phyloP scores from a whole-genome alignment of 805 yeast genomes.

The Candida broadrunensis region DNA sequence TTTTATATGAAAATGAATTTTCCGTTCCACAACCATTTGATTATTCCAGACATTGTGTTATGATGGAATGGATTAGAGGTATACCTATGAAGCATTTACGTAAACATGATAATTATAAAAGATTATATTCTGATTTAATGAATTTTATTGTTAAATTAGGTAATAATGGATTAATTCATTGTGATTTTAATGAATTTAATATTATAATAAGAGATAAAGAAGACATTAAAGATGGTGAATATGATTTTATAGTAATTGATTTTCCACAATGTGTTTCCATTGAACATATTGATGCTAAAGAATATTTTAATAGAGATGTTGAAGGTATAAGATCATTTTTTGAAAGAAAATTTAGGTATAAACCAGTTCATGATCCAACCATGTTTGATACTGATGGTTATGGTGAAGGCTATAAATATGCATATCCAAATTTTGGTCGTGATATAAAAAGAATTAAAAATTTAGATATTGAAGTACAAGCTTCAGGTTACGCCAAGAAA shows the following conservation, averaged over 20 bases:
- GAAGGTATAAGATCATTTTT: conserved; percentile 86
- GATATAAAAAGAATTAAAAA: conserved; percentile 68
- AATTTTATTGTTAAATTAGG: conserved; percentile 78
- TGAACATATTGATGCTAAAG: conserved; percentile 84
- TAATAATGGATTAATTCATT: conserved; percentile 87
- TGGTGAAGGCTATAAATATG: conserved; percentile 74
- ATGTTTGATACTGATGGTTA: conserved; percentile 78
- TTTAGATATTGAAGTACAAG: conserved; percentile 84
- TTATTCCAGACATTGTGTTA: conserved; percentile 83
- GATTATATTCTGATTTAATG: conserved; percentile 84
- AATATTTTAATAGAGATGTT: conserved; percentile 88
- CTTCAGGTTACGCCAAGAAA: conserved; percentile 72
- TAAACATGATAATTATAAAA: conserved; percentile 64
- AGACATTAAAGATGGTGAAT: conserved; percentile 45
- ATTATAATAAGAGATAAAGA: conserved; percentile 75
- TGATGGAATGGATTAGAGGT: conserved; percentile 92
- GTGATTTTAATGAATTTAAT: conserved; percentile 97
- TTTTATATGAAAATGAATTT: conserved; percentile 72
- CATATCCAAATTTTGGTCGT: conserved; percentile 75
- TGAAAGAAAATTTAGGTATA: conserved; percentile 70
- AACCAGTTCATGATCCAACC: conserved; percentile 62
- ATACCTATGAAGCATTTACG: conserved; percentile 81
- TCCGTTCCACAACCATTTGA: conserved; percentile 88
- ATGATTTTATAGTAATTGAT: conserved; percentile 88
- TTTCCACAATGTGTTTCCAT: conserved; percentile 97